Base-by-base conservation (phyloP, 163 green algal species). In the Scenedesmus sp. region DNA sequence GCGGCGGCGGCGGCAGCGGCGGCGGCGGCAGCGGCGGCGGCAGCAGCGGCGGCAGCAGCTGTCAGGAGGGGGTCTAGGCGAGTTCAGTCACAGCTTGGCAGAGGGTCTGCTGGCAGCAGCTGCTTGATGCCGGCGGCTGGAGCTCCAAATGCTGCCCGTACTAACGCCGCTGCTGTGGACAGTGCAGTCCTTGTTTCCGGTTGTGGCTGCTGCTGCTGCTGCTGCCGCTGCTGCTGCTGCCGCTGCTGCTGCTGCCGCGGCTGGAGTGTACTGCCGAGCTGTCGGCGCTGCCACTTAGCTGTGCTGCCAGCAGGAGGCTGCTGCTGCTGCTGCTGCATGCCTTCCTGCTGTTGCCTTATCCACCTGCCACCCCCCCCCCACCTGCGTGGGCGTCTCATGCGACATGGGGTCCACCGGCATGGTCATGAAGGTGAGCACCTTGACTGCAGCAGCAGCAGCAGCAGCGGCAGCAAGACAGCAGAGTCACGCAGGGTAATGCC, bases 391-490 rank as follows among this genome's bases (percentile, higher is more conserved):
- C 0, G 78, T 42, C 37, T 85, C n/a, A 51, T 35, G 40, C 9
- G 70, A 78, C 30, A 85, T 35, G 33, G 72, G 42, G 49, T 85
- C 70, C 7, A 90, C 46, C 9, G 97, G 97, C 95, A 99, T 97
- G 12, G 96, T 99, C 65, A 99, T 93, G 89, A 99, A 98, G 10
- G 96, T 98, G 20, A 97, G 91, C 40, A 99, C 96, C 93, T 99
- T 99, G 86, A 99, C 96, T 99, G 97, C 91, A 83, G 89, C 44
- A 72, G 26, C 42, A 81, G 37, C 53, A 87, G 35, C 24, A 56
- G 33, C 13, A n/a, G 42, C 56, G 56, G 49, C 37, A 76, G 44
- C 44, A 46, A 33, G n/a, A n/a, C 82, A 87, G 53, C 16, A 35
- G 51, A 15, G 44, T 26, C 46, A 43, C n/a, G n/a, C n/a, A n/a